phyloP scores from a whole-genome alignment of 805 yeast species.

The Candida mattraensis region DNA sequence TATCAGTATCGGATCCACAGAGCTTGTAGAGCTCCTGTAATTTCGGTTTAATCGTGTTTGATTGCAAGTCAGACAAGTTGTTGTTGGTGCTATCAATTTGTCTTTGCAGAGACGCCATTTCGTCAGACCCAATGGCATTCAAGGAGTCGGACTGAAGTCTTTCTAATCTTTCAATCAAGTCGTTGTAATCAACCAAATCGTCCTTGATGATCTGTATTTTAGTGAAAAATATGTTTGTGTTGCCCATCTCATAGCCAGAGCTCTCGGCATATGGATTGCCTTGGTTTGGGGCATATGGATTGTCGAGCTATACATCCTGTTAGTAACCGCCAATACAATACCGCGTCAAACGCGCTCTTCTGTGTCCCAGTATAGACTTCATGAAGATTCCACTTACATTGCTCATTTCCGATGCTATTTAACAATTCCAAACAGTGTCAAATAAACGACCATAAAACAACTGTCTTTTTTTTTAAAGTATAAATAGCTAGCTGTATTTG shows the following conservation, averaged over 20 bases:
- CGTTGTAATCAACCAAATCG: constrained; percentile 68
- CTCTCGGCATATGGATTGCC: constrained; percentile 23
- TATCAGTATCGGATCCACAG: constrained; percentile 72
- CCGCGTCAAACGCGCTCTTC: too few relatives aligned
- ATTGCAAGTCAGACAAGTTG: constrained; percentile 78
- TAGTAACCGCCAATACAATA: too few relatives aligned
- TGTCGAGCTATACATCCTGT: constrained; percentile 23
- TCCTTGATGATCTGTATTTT: constrained; percentile 67
- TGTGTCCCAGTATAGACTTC: too few relatives aligned
- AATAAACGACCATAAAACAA: too few relatives aligned
- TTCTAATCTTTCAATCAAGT: constrained; percentile 66
- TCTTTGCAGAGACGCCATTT: constrained; percentile 64
- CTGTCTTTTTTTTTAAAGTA: too few relatives aligned
- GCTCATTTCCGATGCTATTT: too few relatives aligned
- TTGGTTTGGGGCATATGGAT: constrained; percentile 27
- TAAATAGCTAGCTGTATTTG: too few relatives aligned
- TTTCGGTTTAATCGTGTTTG: constrained; percentile 62
- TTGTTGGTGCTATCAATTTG: constrained; percentile 75
- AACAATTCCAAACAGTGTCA: too few relatives aligned
- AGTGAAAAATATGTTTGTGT: constrained; percentile 55
- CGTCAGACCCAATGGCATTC: constrained; percentile 70
- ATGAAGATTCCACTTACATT: too few relatives aligned
- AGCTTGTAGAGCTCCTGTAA: constrained; percentile 75
- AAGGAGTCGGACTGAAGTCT: constrained; percentile 67
- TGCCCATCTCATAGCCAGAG: constrained; percentile 21